Percentiles rank a stretch among this genome's conserved stretches.
Evolutionary conservation across 2,329 filamentous ascomycete species (phyloP).

Genomic region (Fusarium concolor): DNA sequence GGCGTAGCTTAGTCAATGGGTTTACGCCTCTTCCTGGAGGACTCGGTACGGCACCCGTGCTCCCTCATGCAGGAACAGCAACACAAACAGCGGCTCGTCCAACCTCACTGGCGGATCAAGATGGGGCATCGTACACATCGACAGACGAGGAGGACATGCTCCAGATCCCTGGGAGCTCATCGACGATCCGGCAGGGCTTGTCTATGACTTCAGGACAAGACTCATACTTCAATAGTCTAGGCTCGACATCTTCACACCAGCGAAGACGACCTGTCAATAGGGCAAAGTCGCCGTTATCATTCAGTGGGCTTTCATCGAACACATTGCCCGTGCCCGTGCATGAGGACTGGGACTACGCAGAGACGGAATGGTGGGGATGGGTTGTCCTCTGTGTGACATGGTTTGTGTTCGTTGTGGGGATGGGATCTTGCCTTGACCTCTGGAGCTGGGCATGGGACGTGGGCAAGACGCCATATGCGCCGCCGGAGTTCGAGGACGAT

Average conservation of each 20-base stretch:
- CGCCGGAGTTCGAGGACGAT: conserved; percentile 94
- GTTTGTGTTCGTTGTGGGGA: conserved; percentile 95
- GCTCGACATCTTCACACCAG: conserved; percentile 53
- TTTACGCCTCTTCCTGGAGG: conserved; percentile 53
- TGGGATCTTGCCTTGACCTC: conserved; percentile 93
- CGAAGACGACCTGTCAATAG: conserved; percentile 63
- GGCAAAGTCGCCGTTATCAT: conserved; percentile 70
- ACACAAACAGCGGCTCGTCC: conserved; percentile 30
- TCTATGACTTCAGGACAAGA: conserved; percentile 69
- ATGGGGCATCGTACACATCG: conserved; percentile 58
- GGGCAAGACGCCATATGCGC: conserved; percentile 93
- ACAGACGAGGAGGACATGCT: conserved; percentile 87
- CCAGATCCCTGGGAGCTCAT: conserved; percentile 67
- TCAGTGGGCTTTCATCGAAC: conserved; percentile 63
- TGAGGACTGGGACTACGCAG: conserved; percentile 87
- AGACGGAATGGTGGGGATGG: conserved; percentile 99
- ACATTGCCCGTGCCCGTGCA: conserved; percentile 59
- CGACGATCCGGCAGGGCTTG: conserved; percentile 56
- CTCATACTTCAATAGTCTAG: conserved; percentile 67
- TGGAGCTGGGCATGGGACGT: conserved; percentile 99
- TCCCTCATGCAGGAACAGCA: conserved; percentile 20
- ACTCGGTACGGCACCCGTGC: conserved; percentile 24
- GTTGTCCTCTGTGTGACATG: conserved; percentile 90
- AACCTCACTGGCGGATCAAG: conserved; percentile 32
- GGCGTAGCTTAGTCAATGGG: conserved; percentile 60